Percentiles rank a stretch among this genome's conserved stretches.
Evolutionary conservation across 2,329 filamentous ascomycete species (phyloP).

Genomic region (Curvularia sp.): DNA sequence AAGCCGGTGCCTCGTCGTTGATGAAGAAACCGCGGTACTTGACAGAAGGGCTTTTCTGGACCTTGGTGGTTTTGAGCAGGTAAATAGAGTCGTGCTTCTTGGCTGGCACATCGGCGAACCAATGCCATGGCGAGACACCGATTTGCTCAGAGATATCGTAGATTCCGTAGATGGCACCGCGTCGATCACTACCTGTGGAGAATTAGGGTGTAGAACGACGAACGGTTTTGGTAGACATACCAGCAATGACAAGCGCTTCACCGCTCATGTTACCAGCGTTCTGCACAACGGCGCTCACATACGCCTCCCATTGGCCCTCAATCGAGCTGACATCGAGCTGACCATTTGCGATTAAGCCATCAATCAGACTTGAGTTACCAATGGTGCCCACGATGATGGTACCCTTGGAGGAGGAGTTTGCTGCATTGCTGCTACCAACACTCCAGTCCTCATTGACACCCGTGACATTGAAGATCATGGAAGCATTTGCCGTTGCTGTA

Average conservation of each 20-base stretch:
- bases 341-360: constrained; percentile 62
- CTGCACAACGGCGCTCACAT: constrained; percentile 65
- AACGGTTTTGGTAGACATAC: constrained; percentile 28
- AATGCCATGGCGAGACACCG: constrained; percentile 75
- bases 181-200: constrained; percentile 62
- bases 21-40: constrained; percentile 75
- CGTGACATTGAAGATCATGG: constrained; percentile 54
- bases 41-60: constrained; percentile 67
- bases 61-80: constrained; percentile 61
- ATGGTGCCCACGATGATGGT: constrained; percentile 74
- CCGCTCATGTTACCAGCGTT: constrained; percentile 64
- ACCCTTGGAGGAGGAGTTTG: constrained; percentile 29
- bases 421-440: constrained; percentile 25
- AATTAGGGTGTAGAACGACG: constrained; percentile 15
- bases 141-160: constrained; percentile 78
- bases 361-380: constrained; percentile 68
- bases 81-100: constrained; percentile 63
- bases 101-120: constrained; percentile 69
- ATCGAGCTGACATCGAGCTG: constrained; percentile 66
- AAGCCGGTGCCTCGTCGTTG: constrained; percentile 72
- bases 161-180: constrained; percentile 72
- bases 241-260: constrained; percentile 70
- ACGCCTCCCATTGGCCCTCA: constrained; percentile 73
- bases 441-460: constrained; percentile 48
- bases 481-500: constrained; percentile 57